Percentiles rank a stretch among this genome's conserved stretches.
Evolutionary conservation across 140 eudicot genomes (phyloP).

Genomic region (Oenanthe javanica): DNA sequence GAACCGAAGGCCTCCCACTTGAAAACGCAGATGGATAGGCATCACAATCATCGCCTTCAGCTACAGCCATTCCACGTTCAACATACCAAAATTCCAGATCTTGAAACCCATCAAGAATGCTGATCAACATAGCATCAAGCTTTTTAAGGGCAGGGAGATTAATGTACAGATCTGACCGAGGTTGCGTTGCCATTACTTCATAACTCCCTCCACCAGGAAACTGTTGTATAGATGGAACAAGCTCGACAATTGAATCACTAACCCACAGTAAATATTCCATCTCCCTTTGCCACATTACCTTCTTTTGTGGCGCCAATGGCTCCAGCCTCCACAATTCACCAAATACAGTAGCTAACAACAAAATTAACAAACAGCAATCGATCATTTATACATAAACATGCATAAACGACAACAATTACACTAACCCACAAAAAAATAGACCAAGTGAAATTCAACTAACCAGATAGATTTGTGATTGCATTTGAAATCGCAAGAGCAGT

Average conservation of each 20-base stretch:
- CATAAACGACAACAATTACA: neutral
- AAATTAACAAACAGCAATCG: slow-evolving; percentile 10
- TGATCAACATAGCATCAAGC: slow-evolving; percentile 67
- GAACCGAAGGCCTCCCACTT: slow-evolving; percentile 53
- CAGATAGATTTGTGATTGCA: slow-evolving; percentile 86
- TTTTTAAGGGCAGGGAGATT: slow-evolving; percentile 88
- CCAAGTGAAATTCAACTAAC: slow-evolving; percentile 23
- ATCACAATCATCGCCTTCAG: slow-evolving; percentile 39
- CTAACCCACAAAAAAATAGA: neutral
- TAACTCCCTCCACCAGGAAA: slow-evolving; percentile 63
- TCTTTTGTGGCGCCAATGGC: slow-evolving; percentile 60
- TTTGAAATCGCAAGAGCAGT: slow-evolving; percentile 85
- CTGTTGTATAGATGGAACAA: slow-evolving; percentile 71
- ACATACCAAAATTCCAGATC: slow-evolving; percentile 67
- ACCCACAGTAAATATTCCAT: slow-evolving; percentile 81
- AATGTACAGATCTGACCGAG: slow-evolving; percentile 54
- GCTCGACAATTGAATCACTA: slow-evolving; percentile 80
- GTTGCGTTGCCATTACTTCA: slow-evolving; percentile 75
- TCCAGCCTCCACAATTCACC: slow-evolving; percentile 95
- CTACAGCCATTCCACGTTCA: slow-evolving; percentile 55
- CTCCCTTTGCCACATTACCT: slow-evolving; percentile 80
- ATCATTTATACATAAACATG: neutral
- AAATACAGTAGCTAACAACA: slow-evolving; percentile 53
- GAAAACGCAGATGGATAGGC: slow-evolving; percentile 22
- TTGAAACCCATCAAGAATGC: slow-evolving; percentile 65